Evolutionary conservation across 805 yeast species (phyloP), one percentile per base, ranked within the genome.

Genomic region (Saccharomycopsis fermentans): DNA sequence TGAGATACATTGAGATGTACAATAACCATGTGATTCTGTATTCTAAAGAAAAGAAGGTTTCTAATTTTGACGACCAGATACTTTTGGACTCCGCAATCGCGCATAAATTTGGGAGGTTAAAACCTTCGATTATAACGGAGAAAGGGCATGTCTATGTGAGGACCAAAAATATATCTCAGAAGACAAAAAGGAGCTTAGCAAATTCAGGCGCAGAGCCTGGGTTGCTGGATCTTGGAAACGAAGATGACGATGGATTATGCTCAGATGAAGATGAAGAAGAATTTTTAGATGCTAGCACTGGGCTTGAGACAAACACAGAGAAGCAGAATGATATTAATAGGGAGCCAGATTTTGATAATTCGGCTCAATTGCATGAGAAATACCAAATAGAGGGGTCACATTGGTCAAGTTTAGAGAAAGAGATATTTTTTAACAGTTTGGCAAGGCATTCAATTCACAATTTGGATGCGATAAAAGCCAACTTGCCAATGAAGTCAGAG

Each of bases 341-440:
- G 35, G 12, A 32, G 12, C 35, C 37, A 16, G 36, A 21, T 16
- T 8, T 11, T 19, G 55, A 53, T 53, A 27, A 6, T 8, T n/a
- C 29, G 21, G n/a, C 12, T 24, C 29, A 12, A 9, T 19, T 17
- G 16, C 19, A 27, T 12, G 51, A 32, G 16, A 19, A 21, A 17
- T 24, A 17, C 4, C 6, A 6, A 17, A n/a, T 36, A 1, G 32
- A 62, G 19, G 80, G 81, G 0, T 65, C 72, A 5, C 54, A 61
- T 19, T 82, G 87, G 87, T 65, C 74, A 1, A 58, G 65, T 0
- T 57, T 59, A 1, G 87, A 83, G 57, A 82, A 83, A 63, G 79
- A 77, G 21, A 43, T 58, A 14, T 83, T 83, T 66, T 83, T 81
- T 66, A 70, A 71, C 21, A 71, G 75, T 24, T 65, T 83, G 35